Evolutionary conservation across 2,329 filamentous ascomycete genomes (phyloP).

Genomic region (Trichoderma afroharzianum): DNA sequence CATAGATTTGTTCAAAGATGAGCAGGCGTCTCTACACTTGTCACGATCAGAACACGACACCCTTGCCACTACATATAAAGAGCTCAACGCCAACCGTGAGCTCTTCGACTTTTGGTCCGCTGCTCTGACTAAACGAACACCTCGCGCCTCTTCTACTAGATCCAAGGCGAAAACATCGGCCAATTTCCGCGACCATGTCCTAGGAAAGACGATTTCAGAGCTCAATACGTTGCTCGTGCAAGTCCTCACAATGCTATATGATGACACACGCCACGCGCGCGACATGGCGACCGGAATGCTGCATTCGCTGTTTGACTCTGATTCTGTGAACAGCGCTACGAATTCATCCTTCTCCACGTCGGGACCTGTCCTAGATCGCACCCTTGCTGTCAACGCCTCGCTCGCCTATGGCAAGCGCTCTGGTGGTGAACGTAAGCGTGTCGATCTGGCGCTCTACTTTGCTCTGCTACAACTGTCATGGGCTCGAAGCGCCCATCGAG

Average conservation of each 20-base stretch:
- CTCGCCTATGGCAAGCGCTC: slow-evolving; percentile 23
- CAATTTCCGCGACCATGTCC: slow-evolving; percentile 22
- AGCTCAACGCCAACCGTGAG: slow-evolving; percentile 19
- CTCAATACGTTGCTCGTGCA: slow-evolving; percentile 21
- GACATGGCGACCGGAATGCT: slow-evolving; percentile 22
- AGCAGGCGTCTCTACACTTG: neutral
- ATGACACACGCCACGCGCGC: slow-evolving; percentile 19
- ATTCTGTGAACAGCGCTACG: neutral
- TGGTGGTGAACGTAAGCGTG: slow-evolving; percentile 22
- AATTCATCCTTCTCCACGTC: neutral
- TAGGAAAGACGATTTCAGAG: slow-evolving; percentile 20
- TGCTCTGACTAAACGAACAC: slow-evolving; percentile 16
- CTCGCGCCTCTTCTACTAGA: slow-evolving; percentile 14
- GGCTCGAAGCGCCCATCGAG: slow-evolving; percentile 21
- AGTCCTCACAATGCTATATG: slow-evolving; percentile 19
- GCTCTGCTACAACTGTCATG: slow-evolving; percentile 20
- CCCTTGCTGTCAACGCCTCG: slow-evolving; percentile 17
- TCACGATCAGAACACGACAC: neutral
- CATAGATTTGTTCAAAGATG: neutral
- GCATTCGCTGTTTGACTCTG: slow-evolving; percentile 19
- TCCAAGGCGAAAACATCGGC: neutral
- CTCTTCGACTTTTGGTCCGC: slow-evolving; percentile 23
- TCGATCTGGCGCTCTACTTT: slow-evolving; percentile 25
- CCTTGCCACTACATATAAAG: neutral
- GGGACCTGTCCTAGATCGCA: slow-evolving; percentile 15